Conservation (phyloP, 768 basidiomycete species). For the Lactarius tabidus region DNA sequence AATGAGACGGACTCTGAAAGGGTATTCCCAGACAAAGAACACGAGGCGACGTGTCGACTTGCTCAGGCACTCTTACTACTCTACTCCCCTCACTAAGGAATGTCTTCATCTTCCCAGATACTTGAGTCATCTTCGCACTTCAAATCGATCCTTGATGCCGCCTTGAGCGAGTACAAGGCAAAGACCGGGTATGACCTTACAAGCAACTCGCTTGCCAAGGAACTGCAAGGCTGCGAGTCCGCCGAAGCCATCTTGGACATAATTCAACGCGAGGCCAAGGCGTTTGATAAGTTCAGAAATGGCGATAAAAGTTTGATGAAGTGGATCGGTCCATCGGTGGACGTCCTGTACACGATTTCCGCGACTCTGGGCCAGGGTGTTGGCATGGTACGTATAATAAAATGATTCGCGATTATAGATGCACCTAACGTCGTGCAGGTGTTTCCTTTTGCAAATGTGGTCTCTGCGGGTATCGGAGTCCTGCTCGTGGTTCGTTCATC, state of each 20-base stretch:
- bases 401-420: neutral
- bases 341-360: neutral
- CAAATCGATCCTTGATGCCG: neutral
- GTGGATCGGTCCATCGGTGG: neutral
- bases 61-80: too few species aligned
- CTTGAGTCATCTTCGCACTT: neutral
- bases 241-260: neutral
- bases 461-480: neutral
- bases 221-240: neutral
- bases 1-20: too few species aligned
- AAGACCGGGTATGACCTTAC: neutral
- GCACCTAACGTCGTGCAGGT: neutral
- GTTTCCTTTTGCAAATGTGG: neutral
- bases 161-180: neutral
- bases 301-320: neutral
- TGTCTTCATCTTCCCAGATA: too few species aligned
- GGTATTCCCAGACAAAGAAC: too few species aligned
- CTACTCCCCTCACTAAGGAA: too few species aligned
- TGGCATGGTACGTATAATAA: neutral
- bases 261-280: neutral
- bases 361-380: neutral
- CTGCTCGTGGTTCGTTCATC: neutral
- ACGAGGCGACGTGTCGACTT: too few species aligned
- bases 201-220: neutral
- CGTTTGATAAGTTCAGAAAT: neutral